Evolutionary conservation across 2,329 filamentous ascomycete genomes (phyloP).

Genomic region (Celoporthe dispersa): DNA sequence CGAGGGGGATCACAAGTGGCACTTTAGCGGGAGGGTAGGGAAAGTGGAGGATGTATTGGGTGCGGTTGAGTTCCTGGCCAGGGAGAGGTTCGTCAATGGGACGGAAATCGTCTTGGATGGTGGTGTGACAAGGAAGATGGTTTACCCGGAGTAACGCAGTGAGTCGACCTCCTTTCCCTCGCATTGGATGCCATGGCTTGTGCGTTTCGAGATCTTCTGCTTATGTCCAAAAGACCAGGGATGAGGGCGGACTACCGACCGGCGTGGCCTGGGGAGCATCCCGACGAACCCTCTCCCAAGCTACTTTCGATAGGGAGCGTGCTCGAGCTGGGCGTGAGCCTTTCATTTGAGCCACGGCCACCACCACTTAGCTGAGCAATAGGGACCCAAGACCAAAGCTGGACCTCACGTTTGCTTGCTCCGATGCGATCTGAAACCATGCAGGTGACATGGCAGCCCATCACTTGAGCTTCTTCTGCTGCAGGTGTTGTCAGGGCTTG

Average conservation of each 20-base stretch:
- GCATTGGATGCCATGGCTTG: not conserved
- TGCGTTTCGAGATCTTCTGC: not conserved
- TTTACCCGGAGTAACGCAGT: constrained; percentile 36
- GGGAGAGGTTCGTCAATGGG: constrained; percentile 37
- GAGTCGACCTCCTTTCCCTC: not conserved
- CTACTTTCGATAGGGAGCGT: not conserved
- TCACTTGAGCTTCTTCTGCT: not conserved
- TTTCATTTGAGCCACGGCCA: not conserved
- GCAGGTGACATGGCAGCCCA: not conserved
- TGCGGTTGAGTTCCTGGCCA: constrained; percentile 36
- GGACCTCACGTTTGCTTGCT: not conserved
- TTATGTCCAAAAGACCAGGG: not conserved
- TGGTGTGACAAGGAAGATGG: constrained; percentile 39
- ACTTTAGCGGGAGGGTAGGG: constrained; percentile 54
- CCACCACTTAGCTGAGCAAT: not conserved
- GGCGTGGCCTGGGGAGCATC: not conserved
- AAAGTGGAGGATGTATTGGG: constrained; percentile 48
- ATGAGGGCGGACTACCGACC: not conserved
- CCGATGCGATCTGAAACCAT: not conserved
- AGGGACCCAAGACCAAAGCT: not conserved
- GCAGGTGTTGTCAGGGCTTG: constrained; percentile 4
- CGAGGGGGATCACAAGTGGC: constrained; percentile 51
- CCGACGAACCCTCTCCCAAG: not conserved
- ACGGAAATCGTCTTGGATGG: constrained; percentile 39
- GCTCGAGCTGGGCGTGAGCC: not conserved